A percentile compares a stretch with the other conserved stretches of the same genome.
phyloP scores from a whole-genome alignment of 305 asterid genomes.

The Lippia alba region DNA sequence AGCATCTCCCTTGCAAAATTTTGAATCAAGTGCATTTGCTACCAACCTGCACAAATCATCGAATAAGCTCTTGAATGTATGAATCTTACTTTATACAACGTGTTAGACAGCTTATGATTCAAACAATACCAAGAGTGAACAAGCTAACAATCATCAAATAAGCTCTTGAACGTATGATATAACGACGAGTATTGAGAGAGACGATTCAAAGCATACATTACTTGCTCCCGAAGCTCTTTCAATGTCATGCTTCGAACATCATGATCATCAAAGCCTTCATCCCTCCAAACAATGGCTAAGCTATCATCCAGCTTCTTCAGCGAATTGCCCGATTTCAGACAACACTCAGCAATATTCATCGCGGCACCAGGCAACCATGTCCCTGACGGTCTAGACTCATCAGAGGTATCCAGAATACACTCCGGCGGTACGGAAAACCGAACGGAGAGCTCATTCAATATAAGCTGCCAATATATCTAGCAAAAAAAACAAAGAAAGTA shows the following conservation, averaged over 20 bases:
- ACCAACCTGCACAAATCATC: conserved; percentile 81
- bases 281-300: conserved; percentile 85
- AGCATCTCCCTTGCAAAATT: conserved; percentile 83
- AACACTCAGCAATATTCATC: conserved; percentile 86
- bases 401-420: conserved; percentile 73
- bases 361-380: conserved; percentile 91
- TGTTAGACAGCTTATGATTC: too few relatives aligned
- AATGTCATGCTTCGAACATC: conserved; percentile 58
- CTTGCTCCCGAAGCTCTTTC: conserved; percentile 84
- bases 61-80: too few relatives aligned
- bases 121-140: too few relatives aligned
- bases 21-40: conserved; percentile 77
- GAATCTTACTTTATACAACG: too few relatives aligned
- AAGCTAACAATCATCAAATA: too few relatives aligned
- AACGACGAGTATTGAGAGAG: conserved; percentile 29
- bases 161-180: background rate
- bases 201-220: conserved; percentile 70
- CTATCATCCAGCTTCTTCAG: conserved; percentile 63
- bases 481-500: conserved; percentile 36
- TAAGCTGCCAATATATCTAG: conserved; percentile 81
- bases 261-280: conserved; percentile 66
- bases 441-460: conserved; percentile 67
- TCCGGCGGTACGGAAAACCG: conserved; percentile 63
- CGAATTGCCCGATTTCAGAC: conserved; percentile 59
- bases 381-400: conserved; percentile 67